phyloP scores from a whole-genome alignment of 495 filamentous ascomycete species.

The Aspergillus affinis region DNA sequence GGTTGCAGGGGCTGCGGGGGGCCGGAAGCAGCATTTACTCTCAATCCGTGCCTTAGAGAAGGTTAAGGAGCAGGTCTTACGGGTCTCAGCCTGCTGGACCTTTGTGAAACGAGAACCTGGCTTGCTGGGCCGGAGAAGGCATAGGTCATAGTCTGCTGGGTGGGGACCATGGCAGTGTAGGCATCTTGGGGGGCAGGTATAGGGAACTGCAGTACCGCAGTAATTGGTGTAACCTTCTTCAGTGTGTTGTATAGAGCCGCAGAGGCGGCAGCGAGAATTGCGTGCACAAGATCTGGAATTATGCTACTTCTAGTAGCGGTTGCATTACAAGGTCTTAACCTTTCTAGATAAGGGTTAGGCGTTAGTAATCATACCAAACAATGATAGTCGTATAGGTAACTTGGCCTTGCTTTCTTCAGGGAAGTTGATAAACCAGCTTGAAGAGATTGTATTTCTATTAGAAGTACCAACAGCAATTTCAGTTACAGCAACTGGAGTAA shows the following conservation, averaged over 20 bases:
- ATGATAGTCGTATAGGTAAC: neutral
- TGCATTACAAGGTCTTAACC: neutral
- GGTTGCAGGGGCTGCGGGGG: neutral
- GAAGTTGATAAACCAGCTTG: too few species aligned
- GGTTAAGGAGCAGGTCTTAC: too few species aligned
- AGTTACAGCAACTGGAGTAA: too few species aligned
- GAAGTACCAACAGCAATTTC: too few species aligned
- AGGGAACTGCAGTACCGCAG: neutral
- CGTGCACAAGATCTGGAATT: constrained; percentile 1
- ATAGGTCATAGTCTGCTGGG: too few species aligned
- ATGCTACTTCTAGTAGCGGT: neutral
- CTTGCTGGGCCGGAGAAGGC: too few species aligned
- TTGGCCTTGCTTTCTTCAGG: too few species aligned
- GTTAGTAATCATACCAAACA: constrained; percentile 3
- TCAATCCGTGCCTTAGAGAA: too few species aligned
- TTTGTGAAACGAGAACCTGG: too few species aligned
- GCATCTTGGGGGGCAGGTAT: neutral
- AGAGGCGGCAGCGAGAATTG: constrained; percentile 1
- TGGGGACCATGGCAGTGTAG: neutral
- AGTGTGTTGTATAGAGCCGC: neutral
- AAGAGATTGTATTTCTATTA: too few species aligned
- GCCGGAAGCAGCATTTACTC: neutral
- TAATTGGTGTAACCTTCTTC: neutral
- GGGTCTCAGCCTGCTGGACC: too few species aligned
- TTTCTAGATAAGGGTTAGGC: neutral